Evolutionary conservation across 352 stramenopile species (phyloP).

Genomic region (Phytophthora fragariae): DNA sequence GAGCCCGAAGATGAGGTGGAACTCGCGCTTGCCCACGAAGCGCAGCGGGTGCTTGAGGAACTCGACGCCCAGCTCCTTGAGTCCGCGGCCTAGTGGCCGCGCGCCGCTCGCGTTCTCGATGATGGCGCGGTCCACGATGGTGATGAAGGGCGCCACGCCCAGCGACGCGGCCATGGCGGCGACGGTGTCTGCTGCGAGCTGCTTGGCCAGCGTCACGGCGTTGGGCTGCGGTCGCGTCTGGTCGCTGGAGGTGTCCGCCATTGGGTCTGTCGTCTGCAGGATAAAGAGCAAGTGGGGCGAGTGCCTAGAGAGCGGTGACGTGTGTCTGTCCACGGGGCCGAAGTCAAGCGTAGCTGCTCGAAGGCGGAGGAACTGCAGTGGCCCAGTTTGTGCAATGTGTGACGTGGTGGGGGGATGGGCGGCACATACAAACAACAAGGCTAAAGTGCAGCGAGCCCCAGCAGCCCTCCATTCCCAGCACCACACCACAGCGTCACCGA

Average conservation of each 20-base stretch:
- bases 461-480: constrained; percentile 22
- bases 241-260: constrained; percentile 34
- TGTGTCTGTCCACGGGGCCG: constrained; percentile 26
- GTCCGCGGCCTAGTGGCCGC: constrained; percentile 60
- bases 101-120: constrained; percentile 90
- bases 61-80: constrained; percentile 69
- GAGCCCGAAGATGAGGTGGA: constrained; percentile 90
- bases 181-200: constrained; percentile 66
- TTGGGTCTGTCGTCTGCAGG: constrained; percentile 22
- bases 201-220: constrained; percentile 49
- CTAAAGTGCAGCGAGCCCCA: constrained; percentile 10
- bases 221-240: background rate
- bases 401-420: constrained; percentile 34
- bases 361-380: constrained; percentile 28
- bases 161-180: constrained; percentile 73
- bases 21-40: constrained; percentile 89
- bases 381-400: constrained; percentile 32
- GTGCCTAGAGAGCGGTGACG: background rate
- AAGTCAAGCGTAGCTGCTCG: constrained; percentile 35
- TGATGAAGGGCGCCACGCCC: constrained; percentile 88
- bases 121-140: constrained; percentile 90
- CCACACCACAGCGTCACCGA: no score
- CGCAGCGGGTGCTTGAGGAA: constrained; percentile 76
- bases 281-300: constrained; percentile 33
- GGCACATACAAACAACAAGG: constrained; percentile 30